phyloP scores from a whole-genome alignment of 2,329 filamentous ascomycete genomes.

The Pseudogymnoascus verrucosus region DNA sequence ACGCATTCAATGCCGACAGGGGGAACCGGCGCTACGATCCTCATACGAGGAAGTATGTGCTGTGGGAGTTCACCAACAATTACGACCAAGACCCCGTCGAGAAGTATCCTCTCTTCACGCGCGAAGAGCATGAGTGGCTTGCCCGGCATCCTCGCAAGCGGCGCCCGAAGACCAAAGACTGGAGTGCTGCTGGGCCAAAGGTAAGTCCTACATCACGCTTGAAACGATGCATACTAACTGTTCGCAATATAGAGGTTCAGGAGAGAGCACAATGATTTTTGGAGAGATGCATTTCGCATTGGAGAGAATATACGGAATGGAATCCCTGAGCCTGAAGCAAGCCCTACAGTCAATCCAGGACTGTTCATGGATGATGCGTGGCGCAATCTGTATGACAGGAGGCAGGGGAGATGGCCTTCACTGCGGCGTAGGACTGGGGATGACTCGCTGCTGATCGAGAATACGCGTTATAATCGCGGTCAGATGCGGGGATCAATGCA shows the following conservation, averaged over 20 bases:
- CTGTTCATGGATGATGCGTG: not conserved
- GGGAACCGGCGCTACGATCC: conserved; percentile 23
- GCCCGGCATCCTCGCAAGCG: conserved; percentile 7
- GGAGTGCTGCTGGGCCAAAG: conserved; percentile 22
- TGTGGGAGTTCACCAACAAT: conserved; percentile 19
- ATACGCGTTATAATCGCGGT: not conserved
- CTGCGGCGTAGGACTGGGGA: not conserved
- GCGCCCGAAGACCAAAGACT: conserved; percentile 16
- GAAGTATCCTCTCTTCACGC: conserved; percentile 22
- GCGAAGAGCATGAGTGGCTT: conserved; percentile 17
- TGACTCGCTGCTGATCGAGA: not conserved
- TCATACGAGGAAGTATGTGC: conserved; percentile 19
- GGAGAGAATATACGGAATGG: conserved; percentile 11
- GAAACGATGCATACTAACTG: not conserved
- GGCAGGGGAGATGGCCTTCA: not conserved
- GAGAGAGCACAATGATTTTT: conserved; percentile 22
- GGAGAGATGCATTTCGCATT: conserved; percentile 23
- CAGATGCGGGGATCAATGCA: not conserved
- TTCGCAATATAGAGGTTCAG: conserved; percentile 19
- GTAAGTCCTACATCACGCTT: conserved; percentile 12
- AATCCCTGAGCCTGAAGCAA: not conserved
- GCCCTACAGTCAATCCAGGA: not conserved
- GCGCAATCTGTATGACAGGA: not conserved
- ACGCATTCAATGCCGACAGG: conserved; percentile 13
- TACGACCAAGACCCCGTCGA: conserved; percentile 4